Conservation (phyloP, 257 asterid genomes). For the Catharanthus roseus region DNA sequence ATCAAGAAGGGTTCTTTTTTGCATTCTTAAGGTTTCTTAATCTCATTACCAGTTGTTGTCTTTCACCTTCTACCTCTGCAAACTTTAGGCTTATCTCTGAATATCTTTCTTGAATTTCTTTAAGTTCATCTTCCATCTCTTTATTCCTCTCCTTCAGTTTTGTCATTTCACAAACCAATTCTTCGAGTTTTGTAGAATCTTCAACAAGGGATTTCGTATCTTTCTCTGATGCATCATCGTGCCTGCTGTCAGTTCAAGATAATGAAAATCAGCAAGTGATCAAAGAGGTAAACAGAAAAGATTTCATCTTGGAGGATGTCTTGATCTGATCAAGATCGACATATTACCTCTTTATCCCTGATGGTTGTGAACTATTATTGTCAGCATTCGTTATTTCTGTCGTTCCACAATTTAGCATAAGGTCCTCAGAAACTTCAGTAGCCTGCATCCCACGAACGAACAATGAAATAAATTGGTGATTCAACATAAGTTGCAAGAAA, state of each 20-base stretch:
- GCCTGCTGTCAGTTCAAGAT: conserved; percentile 26
- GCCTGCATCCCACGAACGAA: conserved; percentile 8
- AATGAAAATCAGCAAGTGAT: conserved; percentile 12
- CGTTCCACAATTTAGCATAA: conserved; percentile 6
- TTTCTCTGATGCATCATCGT: conserved; percentile 8
- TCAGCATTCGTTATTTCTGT: conserved; percentile 12
- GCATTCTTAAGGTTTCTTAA: conserved; percentile 71
- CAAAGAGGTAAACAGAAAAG: neutral
- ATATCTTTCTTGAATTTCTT: conserved; percentile 95
- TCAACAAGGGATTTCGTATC: conserved; percentile 10
- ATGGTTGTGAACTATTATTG: conserved; percentile 11
- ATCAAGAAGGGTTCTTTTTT: conserved; percentile 36
- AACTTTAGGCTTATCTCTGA: conserved; percentile 95
- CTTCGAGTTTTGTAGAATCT: conserved; percentile 21
- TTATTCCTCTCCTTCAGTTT: conserved; percentile 53
- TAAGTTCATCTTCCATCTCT: conserved; percentile 68
- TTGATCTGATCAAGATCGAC: neutral
- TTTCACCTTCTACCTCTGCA: conserved; percentile 98
- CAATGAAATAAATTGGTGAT: neutral
- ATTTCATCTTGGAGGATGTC: neutral
- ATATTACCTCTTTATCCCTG: conserved; percentile 22
- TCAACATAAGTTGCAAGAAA: neutral
- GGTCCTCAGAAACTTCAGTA: conserved; percentile 20
- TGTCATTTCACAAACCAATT: conserved; percentile 33
- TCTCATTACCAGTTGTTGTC: conserved; percentile 92